A percentile compares a stretch with the other conserved stretches of the same genome.
Conservation (phyloP, 176 grass and related monocot genomes). For the Saccharum spontaneum region DNA sequence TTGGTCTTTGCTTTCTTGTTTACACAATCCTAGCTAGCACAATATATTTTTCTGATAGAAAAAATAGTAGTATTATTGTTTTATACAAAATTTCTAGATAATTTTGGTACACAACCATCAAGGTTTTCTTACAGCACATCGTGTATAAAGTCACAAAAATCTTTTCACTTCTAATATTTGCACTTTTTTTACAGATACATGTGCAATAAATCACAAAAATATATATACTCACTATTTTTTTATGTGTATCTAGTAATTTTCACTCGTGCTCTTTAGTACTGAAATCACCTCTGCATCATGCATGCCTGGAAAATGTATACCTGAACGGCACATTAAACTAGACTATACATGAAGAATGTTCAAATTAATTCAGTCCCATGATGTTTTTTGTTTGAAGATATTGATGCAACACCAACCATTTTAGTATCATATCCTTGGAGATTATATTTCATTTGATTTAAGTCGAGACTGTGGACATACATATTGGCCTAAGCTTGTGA, state of each 20-base stretch:
- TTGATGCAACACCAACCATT: neutral
- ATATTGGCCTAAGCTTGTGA: neutral
- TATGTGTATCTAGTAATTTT: neutral
- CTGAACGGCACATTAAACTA: neutral
- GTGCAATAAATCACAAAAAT: neutral
- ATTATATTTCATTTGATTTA: conserved; percentile 4
- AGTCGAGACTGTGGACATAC: neutral
- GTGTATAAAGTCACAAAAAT: neutral
- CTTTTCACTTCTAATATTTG: neutral
- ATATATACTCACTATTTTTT: neutral
- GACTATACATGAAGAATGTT: neutral
- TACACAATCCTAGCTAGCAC: neutral
- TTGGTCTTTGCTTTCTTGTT: neutral
- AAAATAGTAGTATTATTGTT: neutral
- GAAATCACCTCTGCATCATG: neutral
- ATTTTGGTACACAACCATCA: neutral
- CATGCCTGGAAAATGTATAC: neutral
- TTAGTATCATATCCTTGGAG: neutral
- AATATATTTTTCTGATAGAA: neutral
- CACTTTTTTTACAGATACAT: neutral
- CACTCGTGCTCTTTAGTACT: neutral
- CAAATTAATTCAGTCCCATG: neutral
- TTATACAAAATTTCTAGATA: neutral
- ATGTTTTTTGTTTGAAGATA: neutral
- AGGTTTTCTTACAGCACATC: neutral